phyloP scores from a whole-genome alignment of 108 stramenopile genomes.

The Discostella stelligeroides region DNA sequence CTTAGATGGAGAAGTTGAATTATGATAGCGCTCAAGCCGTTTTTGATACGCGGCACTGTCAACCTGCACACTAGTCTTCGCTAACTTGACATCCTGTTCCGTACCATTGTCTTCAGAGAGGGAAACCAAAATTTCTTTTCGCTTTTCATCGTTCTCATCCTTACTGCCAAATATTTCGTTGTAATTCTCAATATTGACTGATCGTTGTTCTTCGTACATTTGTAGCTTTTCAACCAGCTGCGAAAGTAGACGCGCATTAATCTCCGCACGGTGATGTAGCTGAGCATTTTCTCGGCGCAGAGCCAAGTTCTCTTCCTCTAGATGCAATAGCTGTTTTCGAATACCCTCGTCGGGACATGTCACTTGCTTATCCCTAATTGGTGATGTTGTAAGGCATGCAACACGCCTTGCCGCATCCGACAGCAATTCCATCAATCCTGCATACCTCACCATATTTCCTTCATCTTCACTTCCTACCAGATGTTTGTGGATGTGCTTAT shows the following conservation, averaged over 20 bases:
- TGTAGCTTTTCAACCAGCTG: slow-evolving; percentile 24
- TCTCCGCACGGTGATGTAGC: slow-evolving; percentile 18
- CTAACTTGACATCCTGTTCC: slow-evolving; percentile 6
- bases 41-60: slow-evolving; percentile 15
- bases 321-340: slow-evolving; percentile 1
- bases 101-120: slow-evolving; percentile 6
- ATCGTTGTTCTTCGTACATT: slow-evolving; percentile 11
- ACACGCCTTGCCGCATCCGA: slow-evolving; percentile 14
- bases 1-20: slow-evolving; percentile 5
- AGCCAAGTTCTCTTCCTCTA: slow-evolving; percentile 17
- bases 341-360: neutral
- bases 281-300: slow-evolving; percentile 27
- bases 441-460: slow-evolving; percentile 9
- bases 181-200: slow-evolving; percentile 16
- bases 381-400: slow-evolving; percentile 7
- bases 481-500: slow-evolving; percentile 15
- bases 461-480: slow-evolving; percentile 5
- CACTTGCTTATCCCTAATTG: neutral
- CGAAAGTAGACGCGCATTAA: slow-evolving; percentile 4
- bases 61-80: neutral
- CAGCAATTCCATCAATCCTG: slow-evolving; percentile 15
- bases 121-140: slow-evolving; percentile 1
- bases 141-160: slow-evolving; percentile 12
- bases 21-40: slow-evolving; percentile 15
- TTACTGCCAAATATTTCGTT: slow-evolving; percentile 12